A percentile compares a stretch with the other conserved stretches of the same genome.
phyloP scores from a whole-genome alignment of 495 filamentous ascomycete genomes.

The Aspergillus biplanus region DNA sequence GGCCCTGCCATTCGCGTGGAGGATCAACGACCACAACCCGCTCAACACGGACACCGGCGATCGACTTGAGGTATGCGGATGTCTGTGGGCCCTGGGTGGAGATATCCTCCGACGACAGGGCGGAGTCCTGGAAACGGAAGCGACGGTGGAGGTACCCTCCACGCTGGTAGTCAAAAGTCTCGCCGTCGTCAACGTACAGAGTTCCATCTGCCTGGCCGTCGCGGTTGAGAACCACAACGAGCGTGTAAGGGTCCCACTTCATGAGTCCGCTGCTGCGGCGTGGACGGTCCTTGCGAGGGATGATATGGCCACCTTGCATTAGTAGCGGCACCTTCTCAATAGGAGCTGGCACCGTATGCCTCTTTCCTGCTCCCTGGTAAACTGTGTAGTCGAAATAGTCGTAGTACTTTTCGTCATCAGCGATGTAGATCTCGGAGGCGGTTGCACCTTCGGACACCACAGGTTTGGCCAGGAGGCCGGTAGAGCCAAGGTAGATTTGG shows the following conservation, averaged over 20 bases:
- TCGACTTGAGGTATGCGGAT: conserved; percentile 72
- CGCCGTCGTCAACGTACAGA: conserved; percentile 91
- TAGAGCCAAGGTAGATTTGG: conserved; percentile 87
- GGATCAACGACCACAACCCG: conserved; percentile 81
- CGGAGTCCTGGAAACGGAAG: conserved; percentile 64
- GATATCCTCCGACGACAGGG: conserved; percentile 53
- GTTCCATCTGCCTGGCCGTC: conserved; percentile 75
- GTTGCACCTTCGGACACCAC: conserved; percentile 74
- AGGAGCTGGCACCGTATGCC: conserved; percentile 70
- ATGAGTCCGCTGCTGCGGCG: conserved; percentile 84
- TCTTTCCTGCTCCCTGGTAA: conserved; percentile 69
- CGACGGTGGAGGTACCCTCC: conserved; percentile 85
- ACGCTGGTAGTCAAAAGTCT: conserved; percentile 83
- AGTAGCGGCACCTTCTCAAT: conserved; percentile 84
- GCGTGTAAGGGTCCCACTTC: conserved; percentile 92
- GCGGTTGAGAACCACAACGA: conserved; percentile 76
- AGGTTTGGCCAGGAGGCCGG: conserved; percentile 86
- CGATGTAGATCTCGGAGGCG: conserved; percentile 80
- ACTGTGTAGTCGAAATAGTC: conserved; percentile 87
- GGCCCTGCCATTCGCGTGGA: conserved; percentile 69
- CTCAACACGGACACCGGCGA: conserved; percentile 78
- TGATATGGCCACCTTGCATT: conserved; percentile 90
- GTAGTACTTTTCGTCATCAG: conserved; percentile 86
- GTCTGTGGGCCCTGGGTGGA: conserved; percentile 63
- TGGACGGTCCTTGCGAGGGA: conserved; percentile 86